Conservation (phyloP, 352 stramenopile species). For the Phytophthora litchii region DNA sequence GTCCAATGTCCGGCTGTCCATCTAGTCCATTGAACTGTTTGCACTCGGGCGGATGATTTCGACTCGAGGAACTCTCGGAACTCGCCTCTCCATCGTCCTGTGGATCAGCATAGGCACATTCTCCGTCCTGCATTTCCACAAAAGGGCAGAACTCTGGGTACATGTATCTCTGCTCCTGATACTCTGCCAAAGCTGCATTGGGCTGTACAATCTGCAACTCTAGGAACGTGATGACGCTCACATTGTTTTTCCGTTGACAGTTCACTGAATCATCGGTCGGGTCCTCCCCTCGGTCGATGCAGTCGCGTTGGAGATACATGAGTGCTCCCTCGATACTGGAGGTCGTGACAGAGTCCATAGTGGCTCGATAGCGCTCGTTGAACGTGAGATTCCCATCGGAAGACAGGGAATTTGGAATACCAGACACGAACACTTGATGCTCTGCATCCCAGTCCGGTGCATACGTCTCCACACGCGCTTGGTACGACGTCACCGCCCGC, state of each 20-base stretch:
- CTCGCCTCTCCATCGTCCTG: constrained; percentile 30
- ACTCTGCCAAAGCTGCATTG: constrained; percentile 63
- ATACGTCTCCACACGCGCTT: constrained; percentile 63
- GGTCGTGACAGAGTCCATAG: constrained; percentile 72
- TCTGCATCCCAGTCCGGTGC: constrained; percentile 55
- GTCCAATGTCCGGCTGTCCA: constrained; percentile 56
- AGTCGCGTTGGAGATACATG: constrained; percentile 77
- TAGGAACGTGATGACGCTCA: constrained; percentile 67
- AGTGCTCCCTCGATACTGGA: constrained; percentile 71
- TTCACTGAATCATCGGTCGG: constrained; percentile 22
- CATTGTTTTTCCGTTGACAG: constrained; percentile 63
- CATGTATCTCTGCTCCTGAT: constrained; percentile 55
- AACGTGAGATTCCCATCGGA: constrained; percentile 34
- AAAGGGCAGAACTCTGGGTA: constrained; percentile 80
- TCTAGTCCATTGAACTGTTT: constrained; percentile 70
- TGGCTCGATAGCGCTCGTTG: constrained; percentile 49
- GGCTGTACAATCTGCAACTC: constrained; percentile 69
- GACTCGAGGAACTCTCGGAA: constrained; percentile 12
- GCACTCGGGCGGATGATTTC: constrained; percentile 47
- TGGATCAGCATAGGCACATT: constrained; percentile 47
- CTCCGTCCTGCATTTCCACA: constrained; percentile 61
- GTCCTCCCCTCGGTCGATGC: constrained; percentile 55
- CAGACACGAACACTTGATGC: constrained; percentile 56
- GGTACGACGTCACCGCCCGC: constrained; percentile 51
- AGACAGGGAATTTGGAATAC: constrained; percentile 21